Evolutionary conservation across 2,329 filamentous ascomycete genomes (phyloP), one percentile per base, ranked within the genome.

Genomic region (Colletotrichum tropicicola): DNA sequence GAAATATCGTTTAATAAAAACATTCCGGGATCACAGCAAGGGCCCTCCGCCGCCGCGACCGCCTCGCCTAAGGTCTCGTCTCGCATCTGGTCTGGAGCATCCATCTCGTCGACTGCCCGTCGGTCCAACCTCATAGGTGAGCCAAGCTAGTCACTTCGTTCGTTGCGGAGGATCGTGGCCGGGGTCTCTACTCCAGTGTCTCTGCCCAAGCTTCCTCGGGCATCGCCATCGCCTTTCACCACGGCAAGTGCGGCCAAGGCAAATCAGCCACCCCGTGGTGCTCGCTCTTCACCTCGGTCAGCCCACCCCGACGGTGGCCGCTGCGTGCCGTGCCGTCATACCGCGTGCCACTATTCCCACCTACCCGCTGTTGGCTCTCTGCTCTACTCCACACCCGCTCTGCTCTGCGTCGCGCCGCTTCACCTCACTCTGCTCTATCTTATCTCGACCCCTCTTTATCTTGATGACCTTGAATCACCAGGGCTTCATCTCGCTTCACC

Each of bases 131-230:
- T 54, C 61, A 35, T 54, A 65, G 61, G 61, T 65, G 61, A 65
- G 61, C 61, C 57, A 61, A 65, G 61, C 49, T 45, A 65, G 57
- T 65, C 57, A 65, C 61, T 61, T 51, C 44, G 54, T 63, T 61
- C 57, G 49, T 65, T 65, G 61, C 44, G 43, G 61, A 65, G 49
- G 57, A 60, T 65, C 61, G 57, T 61, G 56, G 60, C 32, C 30
- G 44, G 58, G 41, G 23, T 61, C 30, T 41, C 41, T 55, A 44
- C 43, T 47, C 57, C 28, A 49, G 39, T 54, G 43, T 45, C 41
- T 48, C 41, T 61, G 51, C 32, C 49, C 54, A 55, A 41, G 28
- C 23, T 55, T 19, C 27, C 48, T 47, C 60, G 53, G 57, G 32
- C 60, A 51, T 35, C n/a, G n/a, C n/a, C 39, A 21, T 52, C 30